Evolutionary conservation across 108 stramenopile species (phyloP).

Genomic region (Skeletonema grethae): DNA sequence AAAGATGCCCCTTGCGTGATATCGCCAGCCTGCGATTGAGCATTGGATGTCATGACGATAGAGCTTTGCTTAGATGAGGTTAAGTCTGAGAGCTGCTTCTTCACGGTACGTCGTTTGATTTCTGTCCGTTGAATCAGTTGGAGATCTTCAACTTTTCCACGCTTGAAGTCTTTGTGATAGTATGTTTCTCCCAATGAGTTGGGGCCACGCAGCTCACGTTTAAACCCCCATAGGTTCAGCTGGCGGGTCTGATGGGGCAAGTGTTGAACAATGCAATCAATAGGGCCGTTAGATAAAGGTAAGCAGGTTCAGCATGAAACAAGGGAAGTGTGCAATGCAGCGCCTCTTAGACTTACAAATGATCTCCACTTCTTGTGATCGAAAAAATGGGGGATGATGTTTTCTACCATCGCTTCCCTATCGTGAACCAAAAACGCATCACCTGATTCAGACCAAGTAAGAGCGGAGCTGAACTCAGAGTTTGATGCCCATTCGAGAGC

Average conservation of each 20-base stretch:
- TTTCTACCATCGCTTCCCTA: neutral
- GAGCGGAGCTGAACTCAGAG: slow-evolving; percentile 1
- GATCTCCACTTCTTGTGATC: slow-evolving; percentile 8
- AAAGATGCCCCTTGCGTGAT: neutral
- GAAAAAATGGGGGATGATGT: slow-evolving; percentile 3
- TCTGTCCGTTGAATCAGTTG: neutral
- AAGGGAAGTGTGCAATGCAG: no score
- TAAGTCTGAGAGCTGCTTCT: neutral
- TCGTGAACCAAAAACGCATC: neutral
- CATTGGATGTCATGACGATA: neutral
- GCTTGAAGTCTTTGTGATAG: neutral
- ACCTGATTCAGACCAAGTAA: neutral
- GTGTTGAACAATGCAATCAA: neutral
- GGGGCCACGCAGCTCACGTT: slow-evolving; percentile 6
- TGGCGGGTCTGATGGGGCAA: neutral
- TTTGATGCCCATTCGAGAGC: neutral
- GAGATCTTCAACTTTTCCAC: neutral
- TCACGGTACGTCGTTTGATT: neutral
- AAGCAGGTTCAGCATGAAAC: no score
- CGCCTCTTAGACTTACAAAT: neutral
- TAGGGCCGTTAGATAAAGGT: no score
- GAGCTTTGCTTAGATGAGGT: neutral
- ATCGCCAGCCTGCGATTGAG: neutral
- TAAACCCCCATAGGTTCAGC: slow-evolving; percentile 1
- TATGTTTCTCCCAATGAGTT: neutral